Evolutionary conservation across 2,329 filamentous ascomycete species (phyloP), one percentile per base, ranked within the genome.

Genomic region (Xylariaceae sp.): DNA sequence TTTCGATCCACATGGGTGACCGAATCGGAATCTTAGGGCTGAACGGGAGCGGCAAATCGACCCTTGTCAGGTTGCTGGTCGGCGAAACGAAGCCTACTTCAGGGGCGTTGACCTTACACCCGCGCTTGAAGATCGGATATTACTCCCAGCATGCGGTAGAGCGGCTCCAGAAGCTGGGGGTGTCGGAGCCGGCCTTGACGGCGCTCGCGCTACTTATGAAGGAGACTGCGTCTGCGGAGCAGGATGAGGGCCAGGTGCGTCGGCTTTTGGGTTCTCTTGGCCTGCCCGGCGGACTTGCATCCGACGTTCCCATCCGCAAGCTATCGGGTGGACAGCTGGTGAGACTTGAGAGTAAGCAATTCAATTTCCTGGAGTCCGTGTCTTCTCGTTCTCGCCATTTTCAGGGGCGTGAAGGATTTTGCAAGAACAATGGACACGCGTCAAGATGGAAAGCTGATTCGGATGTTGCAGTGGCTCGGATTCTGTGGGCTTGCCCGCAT

Each of bases 41-140:
- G 41, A 95, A 95, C 67, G 90, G 89, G 1, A 81, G 83, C 0
- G 90, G 90, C 2, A 95, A 95, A 69, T 89, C 88, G 1, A 94
- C 89, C 0, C 74, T 95, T 9, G 77, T 92, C 54, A 84, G 81
- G 45, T 72, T 92, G 3, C 78, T 92, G 2, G 83, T 85, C n/a
- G 82, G 80, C 0, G 76, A 77, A 13, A 69, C 78, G 1, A 74
- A 73, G 5, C 84, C 86, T 0, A 81, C 80, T 0, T 74, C 77
- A 2, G 88, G 89, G 0, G 81, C 75, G 0, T 71, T 88, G 1
- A 79, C 80, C 0, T 76, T 76, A 0, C 89, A 95, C 67, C 80
- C 89, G 0, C 78, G 88, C 18, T 73, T 89, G 9, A 84, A 80
- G 58, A 70, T 90, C 44, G 88, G 85, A 1, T 89, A 90, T 65